Evolutionary conservation across 2,329 filamentous ascomycete genomes (phyloP), one percentile per base, ranked within the genome.

Genomic region (Cercospora sp.): DNA sequence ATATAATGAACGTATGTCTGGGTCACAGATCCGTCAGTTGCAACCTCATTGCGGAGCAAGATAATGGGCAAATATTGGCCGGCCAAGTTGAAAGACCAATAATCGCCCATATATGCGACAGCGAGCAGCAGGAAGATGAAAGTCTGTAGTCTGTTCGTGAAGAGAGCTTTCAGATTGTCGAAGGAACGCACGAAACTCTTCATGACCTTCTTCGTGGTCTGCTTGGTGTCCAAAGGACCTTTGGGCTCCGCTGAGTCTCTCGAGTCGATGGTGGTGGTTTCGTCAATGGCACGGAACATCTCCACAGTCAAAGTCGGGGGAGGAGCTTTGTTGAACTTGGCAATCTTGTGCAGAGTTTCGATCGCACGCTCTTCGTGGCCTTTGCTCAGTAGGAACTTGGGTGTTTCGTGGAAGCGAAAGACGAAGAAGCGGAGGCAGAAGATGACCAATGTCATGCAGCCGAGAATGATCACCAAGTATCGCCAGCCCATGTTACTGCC

Each of bases 321-420:
- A 61, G 6, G 71, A 72, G 64, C 79, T 51, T 77, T 77, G 73
- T 84, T 84, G 74, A 80, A 79, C 43, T 79, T 78, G 5, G 82
- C 81, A 24, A 84, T 80, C 34, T 81, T 75, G 37, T 82, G 74
- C 12, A 84, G 73, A 1, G 82, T 80, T 30, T 77, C 74, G 43
- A 88, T 82, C 0, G 87, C 82, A 65, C 84, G 80, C 2, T 78
- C 82, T 64, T 89, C 87, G 21, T 82, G 76, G 9, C 86, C 86
- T 16, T 81, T 79, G 58, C 82, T 84, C 8, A 89, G 79, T 5
- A 87, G 80, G 71, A 86, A 89, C 73, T 89, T 89, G 0, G 87
- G 87, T 1, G 86, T 87, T 72, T 89, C 87, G 69, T 82, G 82
- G 61, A 89, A 84, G 5, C 80, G 79, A 71, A 89, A 85, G 37